phyloP scores from a whole-genome alignment of 129 eudicot genomes.

The Flaveria robusta region DNA sequence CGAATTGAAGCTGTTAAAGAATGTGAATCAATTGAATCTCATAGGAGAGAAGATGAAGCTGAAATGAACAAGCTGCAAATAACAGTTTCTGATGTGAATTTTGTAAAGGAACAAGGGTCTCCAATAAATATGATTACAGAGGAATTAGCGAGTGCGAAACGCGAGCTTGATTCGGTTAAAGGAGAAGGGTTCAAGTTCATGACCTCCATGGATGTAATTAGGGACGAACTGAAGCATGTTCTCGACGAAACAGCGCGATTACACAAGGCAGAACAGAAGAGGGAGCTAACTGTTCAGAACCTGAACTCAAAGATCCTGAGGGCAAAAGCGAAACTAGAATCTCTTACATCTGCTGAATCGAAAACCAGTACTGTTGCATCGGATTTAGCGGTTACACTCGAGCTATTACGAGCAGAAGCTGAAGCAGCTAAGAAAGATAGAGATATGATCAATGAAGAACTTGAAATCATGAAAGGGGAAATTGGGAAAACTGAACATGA shows the following conservation, averaged over 20 bases:
- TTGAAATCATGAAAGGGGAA: conserved; percentile 44
- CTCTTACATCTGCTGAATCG: conserved; percentile 46
- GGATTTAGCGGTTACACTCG: conserved; percentile 41
- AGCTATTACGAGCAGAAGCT: conserved; percentile 47
- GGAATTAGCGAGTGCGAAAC: conserved; percentile 53
- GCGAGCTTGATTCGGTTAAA: conserved; percentile 53
- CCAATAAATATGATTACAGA: conserved; percentile 31
- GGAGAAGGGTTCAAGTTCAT: conserved; percentile 59
- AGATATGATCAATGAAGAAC: conserved; percentile 39
- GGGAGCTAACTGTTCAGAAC: conserved; percentile 53
- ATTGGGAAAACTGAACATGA: conserved; percentile 41
- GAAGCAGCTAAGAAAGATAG: conserved; percentile 52
- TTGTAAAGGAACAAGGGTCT: conserved; percentile 40
- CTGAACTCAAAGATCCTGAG: conserved; percentile 71
- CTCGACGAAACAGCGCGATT: conserved; percentile 46
- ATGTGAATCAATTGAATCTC: conserved; percentile 46
- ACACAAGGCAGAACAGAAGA: conserved; percentile 50
- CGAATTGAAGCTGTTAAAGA: conserved; percentile 75
- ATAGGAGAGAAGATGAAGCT: no score
- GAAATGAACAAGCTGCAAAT: conserved; percentile 37
- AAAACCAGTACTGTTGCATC: conserved; percentile 47
- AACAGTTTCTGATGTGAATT: conserved; percentile 46
- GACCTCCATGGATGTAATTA: conserved; percentile 69
- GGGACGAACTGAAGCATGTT: conserved; percentile 53
- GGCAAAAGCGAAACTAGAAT: conserved; percentile 62